phyloP scores from a whole-genome alignment of 257 asterid species.

The Anisodus tanguticus region DNA sequence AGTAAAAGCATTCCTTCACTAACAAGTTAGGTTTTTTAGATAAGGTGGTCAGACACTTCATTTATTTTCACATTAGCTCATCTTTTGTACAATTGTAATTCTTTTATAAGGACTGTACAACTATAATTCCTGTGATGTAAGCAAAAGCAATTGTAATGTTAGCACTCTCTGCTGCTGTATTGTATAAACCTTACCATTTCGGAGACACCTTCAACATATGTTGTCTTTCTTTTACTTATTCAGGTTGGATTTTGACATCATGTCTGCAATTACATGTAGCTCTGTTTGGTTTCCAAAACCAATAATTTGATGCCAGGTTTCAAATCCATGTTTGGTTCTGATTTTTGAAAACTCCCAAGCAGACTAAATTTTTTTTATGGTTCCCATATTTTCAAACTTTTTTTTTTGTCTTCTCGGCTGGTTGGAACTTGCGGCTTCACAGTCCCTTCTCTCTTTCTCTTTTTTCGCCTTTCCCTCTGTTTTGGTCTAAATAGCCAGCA shows the following conservation, averaged over 20 bases:
- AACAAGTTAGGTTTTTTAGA: not conserved
- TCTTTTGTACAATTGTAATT: not conserved
- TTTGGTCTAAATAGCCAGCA: conserved; percentile 14
- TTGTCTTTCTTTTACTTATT: not conserved
- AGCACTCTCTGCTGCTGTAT: not conserved
- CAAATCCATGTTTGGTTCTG: not conserved
- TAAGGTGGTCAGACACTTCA: not conserved
- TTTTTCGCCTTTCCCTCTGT: not conserved
- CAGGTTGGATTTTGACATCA: conserved; percentile 18
- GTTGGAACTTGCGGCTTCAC: not conserved
- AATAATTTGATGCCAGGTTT: not conserved
- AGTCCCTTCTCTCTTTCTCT: not conserved
- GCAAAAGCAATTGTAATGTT: not conserved
- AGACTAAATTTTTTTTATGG: not conserved
- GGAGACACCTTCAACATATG: not conserved
- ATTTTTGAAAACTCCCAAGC: not conserved
- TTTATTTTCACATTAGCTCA: not conserved
- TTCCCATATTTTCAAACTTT: conserved; percentile 8
- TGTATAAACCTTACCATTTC: not conserved
- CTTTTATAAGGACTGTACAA: not conserved
- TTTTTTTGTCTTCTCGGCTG: not conserved
- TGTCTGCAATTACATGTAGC: not conserved
- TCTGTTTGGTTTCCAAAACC: not conserved
- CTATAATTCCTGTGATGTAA: not conserved
- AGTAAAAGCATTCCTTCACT: not conserved